Base-by-base conservation (phyloP, 2,329 filamentous ascomycete genomes). In the Pseudogymnoascus sp. region DNA sequence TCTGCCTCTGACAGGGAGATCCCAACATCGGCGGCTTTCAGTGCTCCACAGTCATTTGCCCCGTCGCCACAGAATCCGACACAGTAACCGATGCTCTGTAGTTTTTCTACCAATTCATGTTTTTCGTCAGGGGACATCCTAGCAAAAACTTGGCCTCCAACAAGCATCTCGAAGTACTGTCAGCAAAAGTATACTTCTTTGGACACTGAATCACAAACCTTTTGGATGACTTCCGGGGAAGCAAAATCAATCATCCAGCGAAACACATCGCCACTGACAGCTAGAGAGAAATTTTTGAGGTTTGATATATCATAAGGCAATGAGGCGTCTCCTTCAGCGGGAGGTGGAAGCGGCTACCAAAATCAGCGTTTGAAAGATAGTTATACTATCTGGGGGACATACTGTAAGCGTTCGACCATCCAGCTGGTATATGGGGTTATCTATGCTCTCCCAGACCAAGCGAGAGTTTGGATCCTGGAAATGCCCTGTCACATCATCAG, bases 101-200 rank as follows among this genome's bases (percentile, higher is more conserved):
- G 82, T 74, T 97, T 99, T 75, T 97, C 95, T 2, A 99, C 92
- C 1, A 99, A 80, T 75, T 99, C 96, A 73, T 97, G 93, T 75
- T 99, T 99, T 75, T 99, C 95, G 73, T 99, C 96, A 0, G 95
- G 96, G 1, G 93, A 97, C 95, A 99, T 99, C 69, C 95, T 89
- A 3, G 95, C 96, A 75, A 96, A 99, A 1, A 99, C 91, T 75
- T 95, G 93, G 26, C 93, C 93, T 62, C 84, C 85, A 37, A 96
- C 88, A 63, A 99, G 89, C 87, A 97, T 93, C 81, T 95, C 74
- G 26, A 66, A 39, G 39, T 26, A 34, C 34, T 1, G 36, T 70
- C 62, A 69, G 69, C 62, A 39, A 34, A 37, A 21, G 16, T 42
- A 12, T 47, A 23, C 21, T 42, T 36, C 10, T 18, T 57, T 29